phyloP scores from a whole-genome alignment of 2,329 filamentous ascomycete species.

The Fusarium anguioides region DNA sequence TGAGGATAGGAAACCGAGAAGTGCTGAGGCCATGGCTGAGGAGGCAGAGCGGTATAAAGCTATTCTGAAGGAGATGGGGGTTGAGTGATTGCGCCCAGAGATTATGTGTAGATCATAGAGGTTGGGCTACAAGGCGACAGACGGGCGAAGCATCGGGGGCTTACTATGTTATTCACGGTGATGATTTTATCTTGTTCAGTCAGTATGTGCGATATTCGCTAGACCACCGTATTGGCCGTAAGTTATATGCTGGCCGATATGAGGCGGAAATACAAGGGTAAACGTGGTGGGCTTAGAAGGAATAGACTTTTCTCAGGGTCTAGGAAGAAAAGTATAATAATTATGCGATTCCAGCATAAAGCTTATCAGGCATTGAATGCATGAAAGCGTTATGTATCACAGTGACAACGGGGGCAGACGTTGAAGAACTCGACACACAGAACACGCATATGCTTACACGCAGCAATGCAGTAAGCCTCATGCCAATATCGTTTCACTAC shows the following conservation, averaged over 20 bases:
- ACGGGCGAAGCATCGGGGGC: not conserved
- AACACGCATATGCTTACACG: not conserved
- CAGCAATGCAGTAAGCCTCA: not conserved
- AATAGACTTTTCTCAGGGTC: not conserved
- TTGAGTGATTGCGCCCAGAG: constrained; percentile 31
- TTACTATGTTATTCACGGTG: not conserved
- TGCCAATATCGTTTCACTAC: not conserved
- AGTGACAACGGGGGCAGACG: not conserved
- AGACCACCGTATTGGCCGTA: not conserved
- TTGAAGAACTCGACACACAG: not conserved
- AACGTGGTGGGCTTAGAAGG: not conserved
- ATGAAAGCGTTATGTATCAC: not conserved
- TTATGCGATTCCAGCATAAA: not conserved
- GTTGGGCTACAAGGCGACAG: not conserved
- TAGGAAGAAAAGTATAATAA: not conserved
- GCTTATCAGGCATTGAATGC: not conserved
- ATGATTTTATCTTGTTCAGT: not conserved
- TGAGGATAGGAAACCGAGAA: constrained; percentile 73
- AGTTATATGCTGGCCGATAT: not conserved
- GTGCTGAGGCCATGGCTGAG: constrained; percentile 78
- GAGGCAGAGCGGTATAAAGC: constrained; percentile 77
- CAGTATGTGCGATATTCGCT: not conserved
- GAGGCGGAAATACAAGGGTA: not conserved
- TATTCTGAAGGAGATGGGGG: constrained; percentile 58
- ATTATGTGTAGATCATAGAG: constrained; percentile 1